Conservation (phyloP, 2,329 filamentous ascomycete genomes). For the Alternaria tenuissima region DNA sequence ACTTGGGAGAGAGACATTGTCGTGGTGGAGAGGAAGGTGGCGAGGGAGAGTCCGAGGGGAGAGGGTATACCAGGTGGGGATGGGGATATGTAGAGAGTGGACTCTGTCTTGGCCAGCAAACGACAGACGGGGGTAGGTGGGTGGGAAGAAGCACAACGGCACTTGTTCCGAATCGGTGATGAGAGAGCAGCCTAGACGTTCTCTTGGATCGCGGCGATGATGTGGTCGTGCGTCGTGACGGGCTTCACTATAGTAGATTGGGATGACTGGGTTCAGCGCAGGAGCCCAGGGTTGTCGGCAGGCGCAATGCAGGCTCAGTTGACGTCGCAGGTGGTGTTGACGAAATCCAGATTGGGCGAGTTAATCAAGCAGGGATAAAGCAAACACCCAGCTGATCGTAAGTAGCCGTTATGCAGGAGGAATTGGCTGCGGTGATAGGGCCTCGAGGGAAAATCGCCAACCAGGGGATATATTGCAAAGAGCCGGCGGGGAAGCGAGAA, state of each 20-base stretch:
- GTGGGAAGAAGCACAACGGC: constrained; percentile 25
- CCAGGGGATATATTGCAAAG: constrained; percentile 43
- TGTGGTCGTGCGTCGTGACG: constrained; percentile 35
- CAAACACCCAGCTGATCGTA: constrained; percentile 35
- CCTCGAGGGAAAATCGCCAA: constrained; percentile 27
- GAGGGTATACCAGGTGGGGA: constrained; percentile 22
- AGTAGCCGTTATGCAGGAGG: constrained; percentile 36
- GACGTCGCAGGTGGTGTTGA: constrained; percentile 29
- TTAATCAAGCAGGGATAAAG: constrained; percentile 48
- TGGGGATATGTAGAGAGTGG: constrained; percentile 41
- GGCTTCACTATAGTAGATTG: constrained; percentile 36
- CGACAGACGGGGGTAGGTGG: constrained; percentile 41
- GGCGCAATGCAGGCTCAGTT: constrained; percentile 30
- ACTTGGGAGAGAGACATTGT: constrained; percentile 38
- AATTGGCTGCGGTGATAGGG: constrained; percentile 34
- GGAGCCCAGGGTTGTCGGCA: constrained; percentile 28
- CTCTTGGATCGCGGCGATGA: constrained; percentile 22
- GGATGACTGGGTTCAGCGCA: constrained; percentile 32
- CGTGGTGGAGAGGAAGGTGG: constrained; percentile 10
- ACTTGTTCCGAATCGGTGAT: constrained; percentile 18
- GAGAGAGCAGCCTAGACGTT: constrained; percentile 6
- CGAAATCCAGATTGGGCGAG: constrained; percentile 35
- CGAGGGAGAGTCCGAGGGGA: background rate
- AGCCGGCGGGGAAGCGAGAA: constrained; percentile 36
- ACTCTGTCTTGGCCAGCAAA: constrained; percentile 52